phyloP scores from a whole-genome alignment of 1,284 basidiomycete species.

The Dichomitus squalens region DNA sequence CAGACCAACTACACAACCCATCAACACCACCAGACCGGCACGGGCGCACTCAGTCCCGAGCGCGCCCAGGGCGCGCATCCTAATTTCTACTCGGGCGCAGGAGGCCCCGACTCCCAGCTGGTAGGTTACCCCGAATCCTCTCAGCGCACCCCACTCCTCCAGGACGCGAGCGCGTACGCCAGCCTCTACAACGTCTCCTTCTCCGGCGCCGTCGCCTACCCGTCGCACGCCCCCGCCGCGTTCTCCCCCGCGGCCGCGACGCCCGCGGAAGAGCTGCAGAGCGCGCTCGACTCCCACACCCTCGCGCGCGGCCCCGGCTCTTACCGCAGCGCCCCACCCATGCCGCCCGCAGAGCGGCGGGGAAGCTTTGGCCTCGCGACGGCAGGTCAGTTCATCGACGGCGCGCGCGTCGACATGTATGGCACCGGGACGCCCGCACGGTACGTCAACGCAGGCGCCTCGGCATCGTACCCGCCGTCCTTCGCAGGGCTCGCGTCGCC shows the following conservation, averaged over 20 bases:
- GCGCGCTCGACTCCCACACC: slow-evolving; percentile 18
- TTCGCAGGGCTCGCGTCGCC: slow-evolving; percentile 14
- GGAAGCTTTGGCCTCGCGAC: slow-evolving; percentile 10
- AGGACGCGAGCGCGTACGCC: slow-evolving; percentile 29
- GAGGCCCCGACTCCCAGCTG: slow-evolving; percentile 25
- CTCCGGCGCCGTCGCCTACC: slow-evolving; percentile 15
- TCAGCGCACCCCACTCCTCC: slow-evolving; percentile 36
- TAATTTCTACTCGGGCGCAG: slow-evolving; percentile 26
- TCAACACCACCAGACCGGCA: slow-evolving; percentile 24
- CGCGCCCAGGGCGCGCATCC: slow-evolving; percentile 18
- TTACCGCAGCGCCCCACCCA: slow-evolving; percentile 16
- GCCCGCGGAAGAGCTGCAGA: slow-evolving; percentile 18
- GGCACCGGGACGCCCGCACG: slow-evolving; percentile 6
- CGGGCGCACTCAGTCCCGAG: slow-evolving; percentile 18
- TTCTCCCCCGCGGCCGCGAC: slow-evolving; percentile 13
- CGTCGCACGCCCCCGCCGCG: slow-evolving; percentile 10
- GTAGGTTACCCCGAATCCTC: slow-evolving; percentile 39
- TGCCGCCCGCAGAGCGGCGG: slow-evolving; percentile 12
- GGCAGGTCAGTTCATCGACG: slow-evolving; percentile 17
- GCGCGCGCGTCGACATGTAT: slow-evolving; percentile 11
- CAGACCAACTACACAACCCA: slow-evolving; percentile 28
- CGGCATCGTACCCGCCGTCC: neutral
- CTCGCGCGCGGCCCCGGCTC: slow-evolving; percentile 13
- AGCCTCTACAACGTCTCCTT: slow-evolving; percentile 28
- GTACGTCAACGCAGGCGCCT: slow-evolving; percentile 1